A percentile compares a stretch with the other conserved stretches of the same genome.
Conservation (phyloP, 805 yeast species). For the Metschnikowia sp. region DNA sequence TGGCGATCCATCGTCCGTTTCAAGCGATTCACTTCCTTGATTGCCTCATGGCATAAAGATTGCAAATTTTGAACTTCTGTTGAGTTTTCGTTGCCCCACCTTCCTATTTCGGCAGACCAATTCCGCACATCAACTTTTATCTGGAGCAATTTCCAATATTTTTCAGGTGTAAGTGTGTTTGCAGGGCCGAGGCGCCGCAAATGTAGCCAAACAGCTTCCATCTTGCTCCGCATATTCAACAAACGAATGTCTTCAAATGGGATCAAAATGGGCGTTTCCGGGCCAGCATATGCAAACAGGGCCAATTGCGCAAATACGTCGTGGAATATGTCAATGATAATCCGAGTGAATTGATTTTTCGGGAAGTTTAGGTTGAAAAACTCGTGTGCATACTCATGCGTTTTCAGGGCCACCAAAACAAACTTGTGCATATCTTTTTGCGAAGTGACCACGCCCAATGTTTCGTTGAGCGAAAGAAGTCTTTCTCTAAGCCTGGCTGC, state of each 20-base stretch:
- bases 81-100: neutral
- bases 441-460: neutral
- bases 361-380: constrained; percentile 1
- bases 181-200: neutral
- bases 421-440: neutral
- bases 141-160: constrained; percentile 6
- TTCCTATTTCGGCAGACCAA: neutral
- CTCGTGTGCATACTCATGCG: neutral
- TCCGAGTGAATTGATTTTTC: neutral
- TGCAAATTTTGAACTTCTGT: neutral
- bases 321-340: neutral
- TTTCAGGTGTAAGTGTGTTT: neutral
- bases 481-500: constrained; percentile 2
- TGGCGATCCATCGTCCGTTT: constrained; percentile 1
- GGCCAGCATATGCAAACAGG: neutral
- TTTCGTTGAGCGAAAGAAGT: neutral
- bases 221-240: neutral
- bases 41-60: neutral
- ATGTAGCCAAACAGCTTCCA: neutral
- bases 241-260: neutral
- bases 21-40: constrained; percentile 1
- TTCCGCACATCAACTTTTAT: constrained; percentile 1
- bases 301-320: neutral
- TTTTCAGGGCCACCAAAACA: neutral
- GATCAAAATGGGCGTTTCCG: neutral